Conservation (phyloP, 2,329 filamentous ascomycete genomes). For the Nothopassalora personata region DNA sequence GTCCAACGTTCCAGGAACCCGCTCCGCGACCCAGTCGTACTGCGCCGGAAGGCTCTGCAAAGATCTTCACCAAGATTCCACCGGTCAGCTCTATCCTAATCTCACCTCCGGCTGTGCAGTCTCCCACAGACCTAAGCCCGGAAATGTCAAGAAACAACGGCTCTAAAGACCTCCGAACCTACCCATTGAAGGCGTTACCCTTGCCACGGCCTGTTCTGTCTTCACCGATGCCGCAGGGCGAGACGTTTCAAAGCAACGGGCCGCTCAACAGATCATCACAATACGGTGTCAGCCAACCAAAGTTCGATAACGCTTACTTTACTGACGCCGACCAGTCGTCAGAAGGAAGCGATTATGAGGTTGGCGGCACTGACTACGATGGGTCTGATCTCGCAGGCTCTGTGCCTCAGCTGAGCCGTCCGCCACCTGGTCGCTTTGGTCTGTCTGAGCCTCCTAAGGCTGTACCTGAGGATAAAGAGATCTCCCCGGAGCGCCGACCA, state of each 20-base stretch:
- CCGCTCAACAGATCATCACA: slow-evolving; percentile 32
- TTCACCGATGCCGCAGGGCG: slow-evolving; percentile 21
- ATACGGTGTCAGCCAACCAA: slow-evolving; percentile 30
- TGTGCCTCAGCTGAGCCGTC: slow-evolving; percentile 22
- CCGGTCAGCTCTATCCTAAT: slow-evolving; percentile 14
- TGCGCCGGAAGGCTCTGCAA: slow-evolving; percentile 3
- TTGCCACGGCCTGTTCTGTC: slow-evolving; percentile 30
- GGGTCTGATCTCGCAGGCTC: slow-evolving; percentile 25
- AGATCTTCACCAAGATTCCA: slow-evolving; percentile 8
- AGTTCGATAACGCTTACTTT: slow-evolving; percentile 13
- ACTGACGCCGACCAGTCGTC: slow-evolving; percentile 26
- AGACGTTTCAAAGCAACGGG: slow-evolving; percentile 22
- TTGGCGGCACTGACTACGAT: slow-evolving; percentile 21
- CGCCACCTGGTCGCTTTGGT: slow-evolving; percentile 27
- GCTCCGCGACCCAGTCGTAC: slow-evolving; percentile 10
- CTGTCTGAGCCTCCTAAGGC: slow-evolving; percentile 30
- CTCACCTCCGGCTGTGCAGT: slow-evolving; percentile 24
- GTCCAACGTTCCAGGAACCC: slow-evolving; percentile 37
- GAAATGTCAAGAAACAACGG: slow-evolving; percentile 21
- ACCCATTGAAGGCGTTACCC: slow-evolving; percentile 31
- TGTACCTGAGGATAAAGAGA: slow-evolving; percentile 32
- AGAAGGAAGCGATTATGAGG: slow-evolving; percentile 27
- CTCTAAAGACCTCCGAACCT: slow-evolving; percentile 22
- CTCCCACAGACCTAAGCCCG: slow-evolving; percentile 23
- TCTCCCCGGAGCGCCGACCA: slow-evolving; percentile 31